A percentile compares a stretch with the other conserved stretches of the same genome.
Conservation (phyloP, 306 rosid species). For the Pterocarpus macrocarpus region DNA sequence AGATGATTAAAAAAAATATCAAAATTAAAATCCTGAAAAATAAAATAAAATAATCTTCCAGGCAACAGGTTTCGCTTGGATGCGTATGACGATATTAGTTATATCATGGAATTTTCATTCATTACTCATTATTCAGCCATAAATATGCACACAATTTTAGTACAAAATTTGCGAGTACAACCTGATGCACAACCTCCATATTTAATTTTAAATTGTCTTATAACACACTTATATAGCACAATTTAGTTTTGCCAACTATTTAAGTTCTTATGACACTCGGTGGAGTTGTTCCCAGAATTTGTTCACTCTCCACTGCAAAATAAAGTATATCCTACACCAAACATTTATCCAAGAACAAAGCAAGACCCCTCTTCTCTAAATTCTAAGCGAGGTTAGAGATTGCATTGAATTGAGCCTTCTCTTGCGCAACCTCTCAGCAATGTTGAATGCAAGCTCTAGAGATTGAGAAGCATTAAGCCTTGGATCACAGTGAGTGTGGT, state of each 20-base stretch:
- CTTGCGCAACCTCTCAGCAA: slow-evolving; percentile 61
- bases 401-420: slow-evolving; percentile 54
- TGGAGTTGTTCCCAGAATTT: slow-evolving; percentile 15
- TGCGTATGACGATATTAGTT: not conserved
- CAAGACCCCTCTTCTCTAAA: slow-evolving; percentile 19
- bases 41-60: not conserved
- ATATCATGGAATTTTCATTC: slow-evolving; percentile 26
- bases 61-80: not conserved
- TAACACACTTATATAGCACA: slow-evolving; percentile 17
- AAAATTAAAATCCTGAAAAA: not conserved
- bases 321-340: not conserved
- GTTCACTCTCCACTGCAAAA: slow-evolving; percentile 5
- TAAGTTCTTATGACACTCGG: slow-evolving; percentile 5
- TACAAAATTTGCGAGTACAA: slow-evolving; percentile 42
- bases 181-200: slow-evolving; percentile 15
- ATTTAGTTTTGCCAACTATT: not conserved
- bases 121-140: slow-evolving; percentile 3
- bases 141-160: slow-evolving; percentile 21
- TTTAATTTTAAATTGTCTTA: not conserved
- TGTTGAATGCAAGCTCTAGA: slow-evolving; percentile 62
- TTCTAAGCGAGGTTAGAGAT: slow-evolving; percentile 12
- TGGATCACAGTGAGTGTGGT: slow-evolving; percentile 69
- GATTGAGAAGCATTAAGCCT: slow-evolving; percentile 68
- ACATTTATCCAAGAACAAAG: slow-evolving; percentile 8
- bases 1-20: not conserved